Evolutionary conservation across 345 rosid genomes (phyloP), one percentile per base, ranked within the genome.

Genomic region (Sonneratia alba): DNA sequence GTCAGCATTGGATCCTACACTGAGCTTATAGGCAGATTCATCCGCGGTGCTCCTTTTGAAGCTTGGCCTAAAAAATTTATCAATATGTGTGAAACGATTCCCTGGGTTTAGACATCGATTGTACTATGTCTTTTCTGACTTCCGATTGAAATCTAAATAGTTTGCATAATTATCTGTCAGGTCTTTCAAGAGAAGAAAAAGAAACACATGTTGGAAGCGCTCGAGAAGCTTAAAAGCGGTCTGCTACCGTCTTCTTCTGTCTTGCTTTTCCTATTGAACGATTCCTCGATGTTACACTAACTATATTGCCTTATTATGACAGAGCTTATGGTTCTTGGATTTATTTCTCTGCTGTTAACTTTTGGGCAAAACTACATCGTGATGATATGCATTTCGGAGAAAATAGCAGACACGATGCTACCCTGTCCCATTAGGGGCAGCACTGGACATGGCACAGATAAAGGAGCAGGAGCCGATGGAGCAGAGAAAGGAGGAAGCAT

Each of bases 271-370:
- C 51, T 68, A 4, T 16, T n/a, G 51, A 48, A 21, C 6, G 16
- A 1, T 63, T 38, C 10, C 47, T 65, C 18, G 42, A 22, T 40
- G 15, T 18, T 42, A 36, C 47, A 24, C n/a, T 13, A 27, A 16
- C 53, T 15, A 15, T 27, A n/a, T 0, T 65, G 11, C 65, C 64
- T 53, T 51, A 18, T 27, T 77, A 32, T 75, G 67, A 77, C 51
- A 90, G 97, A 95, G 84, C 91, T 95, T 5, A 95, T 95, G 98
- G 86, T 95, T 77, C 80, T 95, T 73, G 99, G 99, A 61, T 95
- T 95, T 80, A 92, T 95, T 66, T 95, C 99, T 62, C 77, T 95
- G 70, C 61, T 88, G 48, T 74, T 92, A 76, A 89, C 99, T 66
- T 90, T 95, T 70, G 88, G 92, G 36, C 98, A 95, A 84, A 80